Conservation (phyloP, 2,329 filamentous ascomycete genomes). For the Neofusicoccum ribis region DNA sequence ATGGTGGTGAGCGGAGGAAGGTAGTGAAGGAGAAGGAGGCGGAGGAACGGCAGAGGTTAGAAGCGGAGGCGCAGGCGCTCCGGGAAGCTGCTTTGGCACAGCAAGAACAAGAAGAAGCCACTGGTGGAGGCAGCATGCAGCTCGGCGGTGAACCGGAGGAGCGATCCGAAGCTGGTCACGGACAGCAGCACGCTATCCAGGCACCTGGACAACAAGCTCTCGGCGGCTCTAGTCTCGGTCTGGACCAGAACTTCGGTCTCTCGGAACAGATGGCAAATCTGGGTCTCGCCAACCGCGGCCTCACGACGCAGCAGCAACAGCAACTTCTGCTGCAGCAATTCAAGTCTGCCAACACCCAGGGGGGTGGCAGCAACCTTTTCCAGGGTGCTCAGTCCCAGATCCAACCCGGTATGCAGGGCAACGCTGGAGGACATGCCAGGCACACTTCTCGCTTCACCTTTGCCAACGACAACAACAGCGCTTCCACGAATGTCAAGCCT, state of each 20-base stretch:
- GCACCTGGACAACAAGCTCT: conserved; percentile 71
- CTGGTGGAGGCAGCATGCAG: conserved; percentile 79
- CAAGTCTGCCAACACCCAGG: conserved; percentile 54
- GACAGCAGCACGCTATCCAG: conserved; percentile 68
- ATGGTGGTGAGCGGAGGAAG: conserved; percentile 78
- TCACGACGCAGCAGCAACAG: conserved; percentile 79
- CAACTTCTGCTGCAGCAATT: conserved; percentile 63
- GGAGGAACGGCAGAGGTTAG: conserved; percentile 56
- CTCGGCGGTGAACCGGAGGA: conserved; percentile 93
- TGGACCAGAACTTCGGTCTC: conserved; percentile 36
- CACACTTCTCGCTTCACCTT: conserved; percentile 89
- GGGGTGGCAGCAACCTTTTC: conserved; percentile 50
- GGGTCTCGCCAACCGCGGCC: conserved; percentile 57
- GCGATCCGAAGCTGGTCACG: conserved; percentile 59
- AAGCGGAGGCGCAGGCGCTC: conserved; percentile 56
- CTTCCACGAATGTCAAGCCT: conserved; percentile 67
- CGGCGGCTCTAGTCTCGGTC: conserved; percentile 33
- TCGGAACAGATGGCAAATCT: conserved; percentile 41
- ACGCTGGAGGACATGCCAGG: conserved; percentile 68
- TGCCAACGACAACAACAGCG: conserved; percentile 68
- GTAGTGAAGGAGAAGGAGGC: conserved; percentile 67
- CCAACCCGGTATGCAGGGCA: conserved; percentile 54
- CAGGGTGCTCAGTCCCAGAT: conserved; percentile 45
- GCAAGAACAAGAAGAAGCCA: conserved; percentile 71
- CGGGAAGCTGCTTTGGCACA: conserved; percentile 41